phyloP scores from a whole-genome alignment of 2,329 filamentous ascomycete species.

The Elsinoe batatas region DNA sequence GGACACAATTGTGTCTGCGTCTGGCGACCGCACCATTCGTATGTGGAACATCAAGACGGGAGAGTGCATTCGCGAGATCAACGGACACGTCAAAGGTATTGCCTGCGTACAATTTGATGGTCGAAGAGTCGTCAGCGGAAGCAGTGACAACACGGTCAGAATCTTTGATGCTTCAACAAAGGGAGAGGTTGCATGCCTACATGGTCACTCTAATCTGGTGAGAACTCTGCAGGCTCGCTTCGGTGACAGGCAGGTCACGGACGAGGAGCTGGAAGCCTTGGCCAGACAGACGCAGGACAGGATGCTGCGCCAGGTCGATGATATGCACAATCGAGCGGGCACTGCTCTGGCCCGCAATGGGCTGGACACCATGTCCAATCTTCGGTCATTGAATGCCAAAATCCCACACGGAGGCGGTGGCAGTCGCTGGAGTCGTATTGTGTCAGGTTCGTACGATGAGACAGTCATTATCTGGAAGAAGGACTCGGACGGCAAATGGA shows the following conservation, averaged over 20 bases:
- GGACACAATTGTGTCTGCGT: constrained; percentile 84
- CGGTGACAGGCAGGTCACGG: constrained; percentile 73
- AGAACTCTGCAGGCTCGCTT: constrained; percentile 93
- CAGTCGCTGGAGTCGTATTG: constrained; percentile 82
- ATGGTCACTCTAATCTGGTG: constrained; percentile 74
- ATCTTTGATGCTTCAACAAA: constrained; percentile 83
- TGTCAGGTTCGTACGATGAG: constrained; percentile 94
- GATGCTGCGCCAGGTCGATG: neutral
- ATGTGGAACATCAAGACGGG: constrained; percentile 85
- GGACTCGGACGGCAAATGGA: constrained; percentile 72
- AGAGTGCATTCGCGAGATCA: constrained; percentile 63
- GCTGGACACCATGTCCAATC: constrained; percentile 27
- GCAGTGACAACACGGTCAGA: constrained; percentile 90
- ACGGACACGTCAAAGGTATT: constrained; percentile 88
- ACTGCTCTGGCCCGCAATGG: neutral
- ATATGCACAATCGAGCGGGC: neutral
- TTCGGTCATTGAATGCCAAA: constrained; percentile 63
- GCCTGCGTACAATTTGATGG: constrained; percentile 97
- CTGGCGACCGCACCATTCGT: constrained; percentile 87
- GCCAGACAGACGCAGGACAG: constrained; percentile 39
- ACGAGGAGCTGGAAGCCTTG: constrained; percentile 61
- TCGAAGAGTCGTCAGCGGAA: constrained; percentile 85
- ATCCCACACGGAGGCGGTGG: constrained; percentile 86
- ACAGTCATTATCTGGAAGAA: constrained; percentile 92
- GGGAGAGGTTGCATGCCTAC: constrained; percentile 79